Percentiles rank a stretch among this genome's conserved stretches.
phyloP scores from a whole-genome alignment of 371 early-diverging fungal species.

The Zancudomyces culisetae region DNA sequence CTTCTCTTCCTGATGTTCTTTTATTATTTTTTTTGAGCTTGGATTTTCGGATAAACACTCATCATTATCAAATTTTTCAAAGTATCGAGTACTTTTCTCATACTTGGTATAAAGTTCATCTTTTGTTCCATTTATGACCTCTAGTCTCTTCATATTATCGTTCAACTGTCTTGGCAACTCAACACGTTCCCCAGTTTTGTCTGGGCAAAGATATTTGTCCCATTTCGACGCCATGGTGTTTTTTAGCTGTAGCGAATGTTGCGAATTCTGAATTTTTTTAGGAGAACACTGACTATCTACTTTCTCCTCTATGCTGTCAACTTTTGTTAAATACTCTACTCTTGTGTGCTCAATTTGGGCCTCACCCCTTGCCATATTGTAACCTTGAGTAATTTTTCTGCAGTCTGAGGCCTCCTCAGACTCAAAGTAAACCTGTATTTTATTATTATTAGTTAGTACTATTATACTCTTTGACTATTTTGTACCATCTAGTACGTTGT shows the following conservation, averaged over 20 bases:
- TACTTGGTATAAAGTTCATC: not conserved
- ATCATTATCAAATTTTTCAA: not conserved
- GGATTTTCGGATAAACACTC: not conserved
- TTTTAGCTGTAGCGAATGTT: not conserved
- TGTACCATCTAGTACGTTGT: not conserved
- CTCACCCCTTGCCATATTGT: not conserved
- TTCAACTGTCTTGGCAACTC: not conserved
- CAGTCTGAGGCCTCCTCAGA: not conserved
- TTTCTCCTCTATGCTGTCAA: not conserved
- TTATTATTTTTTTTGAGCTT: not conserved
- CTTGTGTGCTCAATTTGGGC: not conserved
- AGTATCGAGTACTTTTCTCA: no score
- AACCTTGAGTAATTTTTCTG: not conserved
- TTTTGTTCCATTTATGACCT: not conserved
- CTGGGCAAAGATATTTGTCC: not conserved
- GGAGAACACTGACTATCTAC: not conserved
- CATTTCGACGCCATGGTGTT: not conserved
- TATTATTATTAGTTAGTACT: not conserved
- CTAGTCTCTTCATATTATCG: no score
- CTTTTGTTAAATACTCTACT: not conserved
- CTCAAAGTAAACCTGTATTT: slow-evolving; percentile 1
- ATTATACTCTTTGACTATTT: not conserved
- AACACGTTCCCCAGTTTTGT: not conserved
- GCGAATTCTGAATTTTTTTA: not conserved
- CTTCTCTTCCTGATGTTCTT: not conserved